Conservation (phyloP, 2,329 filamentous ascomycete species). For the Exophiala mesophila region DNA sequence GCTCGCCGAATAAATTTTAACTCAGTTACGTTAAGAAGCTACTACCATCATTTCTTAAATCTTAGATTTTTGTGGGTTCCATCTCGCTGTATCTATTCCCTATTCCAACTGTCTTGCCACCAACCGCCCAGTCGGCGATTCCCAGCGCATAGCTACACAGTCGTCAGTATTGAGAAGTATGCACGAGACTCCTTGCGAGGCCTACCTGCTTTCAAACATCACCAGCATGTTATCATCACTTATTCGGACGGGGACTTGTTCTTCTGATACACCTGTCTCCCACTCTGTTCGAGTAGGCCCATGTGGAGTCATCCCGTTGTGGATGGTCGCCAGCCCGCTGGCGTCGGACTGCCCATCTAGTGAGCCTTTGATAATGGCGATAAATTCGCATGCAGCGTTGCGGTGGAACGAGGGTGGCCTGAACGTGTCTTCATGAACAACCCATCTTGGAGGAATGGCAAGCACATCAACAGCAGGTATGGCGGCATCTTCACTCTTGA, state of each 20-base stretch:
- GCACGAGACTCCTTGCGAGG: no score
- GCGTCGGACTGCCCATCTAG: conserved; percentile 47
- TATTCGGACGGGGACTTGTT: conserved; percentile 51
- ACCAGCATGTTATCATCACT: conserved; percentile 56
- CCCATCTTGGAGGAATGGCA: conserved; percentile 38
- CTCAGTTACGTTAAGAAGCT: no score
- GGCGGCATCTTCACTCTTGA: no score
- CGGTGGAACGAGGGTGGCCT: conserved; percentile 40
- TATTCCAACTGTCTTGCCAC: no score
- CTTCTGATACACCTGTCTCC: conserved; percentile 47
- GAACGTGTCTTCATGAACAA: conserved; percentile 36
- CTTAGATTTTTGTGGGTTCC: no score
- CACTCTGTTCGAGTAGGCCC: conserved; percentile 52
- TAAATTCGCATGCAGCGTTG: conserved; percentile 37
- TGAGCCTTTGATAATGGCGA: conserved; percentile 34
- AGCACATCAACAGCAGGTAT: no score
- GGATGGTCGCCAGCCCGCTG: conserved; percentile 51
- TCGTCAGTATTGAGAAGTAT: no score
- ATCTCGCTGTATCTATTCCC: no score
- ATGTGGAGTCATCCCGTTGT: conserved; percentile 69
- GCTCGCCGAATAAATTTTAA: no score
- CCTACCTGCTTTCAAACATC: conserved; percentile 63
- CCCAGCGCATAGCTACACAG: no score
- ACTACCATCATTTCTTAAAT: no score
- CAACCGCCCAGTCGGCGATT: no score